These are phyloP conservation scores for Cyclotella distinguenda DNA, from an alignment of 108 stramenopile genomes.

Conservation along the genomic window DNA sequence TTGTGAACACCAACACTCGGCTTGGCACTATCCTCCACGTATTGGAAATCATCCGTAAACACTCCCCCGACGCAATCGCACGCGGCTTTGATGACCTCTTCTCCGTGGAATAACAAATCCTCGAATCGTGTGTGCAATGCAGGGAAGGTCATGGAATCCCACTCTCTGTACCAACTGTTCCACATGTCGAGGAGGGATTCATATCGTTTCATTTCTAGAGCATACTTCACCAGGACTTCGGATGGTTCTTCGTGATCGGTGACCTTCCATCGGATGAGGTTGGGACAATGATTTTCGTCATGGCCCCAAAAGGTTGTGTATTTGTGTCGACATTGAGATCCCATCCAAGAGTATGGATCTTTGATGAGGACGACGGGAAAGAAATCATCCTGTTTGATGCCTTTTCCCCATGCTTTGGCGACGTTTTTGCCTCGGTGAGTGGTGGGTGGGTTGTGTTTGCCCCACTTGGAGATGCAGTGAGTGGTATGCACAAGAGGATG, in stretches of 20 bases:
- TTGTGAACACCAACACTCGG: constrained; percentile 47
- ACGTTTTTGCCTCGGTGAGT: constrained; percentile 36
- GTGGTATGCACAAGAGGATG: not conserved
- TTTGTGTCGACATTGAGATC: constrained; percentile 48
- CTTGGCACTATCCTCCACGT: constrained; percentile 69
- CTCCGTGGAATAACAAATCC: constrained; percentile 80
- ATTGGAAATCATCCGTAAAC: constrained; percentile 56
- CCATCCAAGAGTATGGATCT: constrained; percentile 57
- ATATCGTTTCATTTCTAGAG: constrained; percentile 30
- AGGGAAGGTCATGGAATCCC: constrained; percentile 66
- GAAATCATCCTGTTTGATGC: constrained; percentile 40
- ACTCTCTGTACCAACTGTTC: constrained; percentile 79
- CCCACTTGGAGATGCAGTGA: constrained; percentile 20
- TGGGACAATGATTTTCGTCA: constrained; percentile 49
- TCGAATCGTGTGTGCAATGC: constrained; percentile 80
- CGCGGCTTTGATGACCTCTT: constrained; percentile 57
- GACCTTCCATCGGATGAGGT: constrained; percentile 45
- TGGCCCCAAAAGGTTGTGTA: constrained; percentile 53
- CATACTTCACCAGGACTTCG: constrained; percentile 39
- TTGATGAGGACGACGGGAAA: constrained; percentile 58
- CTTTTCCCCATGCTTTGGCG: constrained; percentile 41
- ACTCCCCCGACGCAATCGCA: constrained; percentile 81
- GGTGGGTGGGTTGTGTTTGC: constrained; percentile 56
- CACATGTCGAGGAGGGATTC: constrained; percentile 68
- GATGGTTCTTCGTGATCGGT: constrained; percentile 17